Percentiles rank a stretch among this genome's conserved stretches.
These are phyloP conservation scores for Tolypocladium ophioglossoides DNA, from an alignment of 2,329 filamentous ascomycete genomes.

Conservation along the genomic window DNA sequence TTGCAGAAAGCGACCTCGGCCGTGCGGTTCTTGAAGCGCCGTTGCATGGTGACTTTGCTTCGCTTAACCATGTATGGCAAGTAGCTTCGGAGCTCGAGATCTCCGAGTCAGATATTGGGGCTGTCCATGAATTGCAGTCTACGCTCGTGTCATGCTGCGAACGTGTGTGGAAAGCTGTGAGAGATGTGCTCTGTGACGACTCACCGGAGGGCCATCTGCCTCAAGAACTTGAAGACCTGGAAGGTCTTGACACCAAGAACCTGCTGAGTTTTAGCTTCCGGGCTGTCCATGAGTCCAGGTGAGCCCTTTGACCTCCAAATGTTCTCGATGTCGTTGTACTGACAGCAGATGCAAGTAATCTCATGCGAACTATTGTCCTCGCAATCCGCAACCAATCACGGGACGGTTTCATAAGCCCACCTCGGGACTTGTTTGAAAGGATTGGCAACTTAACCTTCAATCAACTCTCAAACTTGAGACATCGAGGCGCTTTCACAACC, in stretches of 20 bases:
- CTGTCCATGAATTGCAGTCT: conserved; percentile 32
- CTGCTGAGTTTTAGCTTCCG: conserved; percentile 91
- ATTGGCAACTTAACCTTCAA: conserved; percentile 69
- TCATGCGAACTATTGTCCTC: conserved; percentile 53
- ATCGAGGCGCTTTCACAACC: conserved; percentile 87
- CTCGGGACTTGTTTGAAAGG: conserved; percentile 44
- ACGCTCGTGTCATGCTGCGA: conserved; percentile 51
- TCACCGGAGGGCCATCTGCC: conserved; percentile 84
- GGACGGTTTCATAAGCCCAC: conserved; percentile 34
- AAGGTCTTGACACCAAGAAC: conserved; percentile 73
- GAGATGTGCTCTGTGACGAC: conserved; percentile 76
- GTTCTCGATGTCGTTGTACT: neutral
- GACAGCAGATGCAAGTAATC: conserved; percentile 39
- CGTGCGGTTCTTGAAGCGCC: conserved; percentile 56
- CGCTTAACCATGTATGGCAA: conserved; percentile 48
- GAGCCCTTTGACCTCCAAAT: conserved; percentile 9
- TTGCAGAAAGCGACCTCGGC: conserved; percentile 55
- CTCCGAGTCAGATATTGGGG: conserved; percentile 21
- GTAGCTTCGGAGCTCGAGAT: conserved; percentile 33
- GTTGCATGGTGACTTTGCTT: conserved; percentile 60
- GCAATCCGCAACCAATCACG: conserved; percentile 38
- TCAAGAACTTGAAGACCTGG: conserved; percentile 61
- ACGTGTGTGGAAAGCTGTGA: conserved; percentile 68
- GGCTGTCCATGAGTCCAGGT: conserved; percentile 90
- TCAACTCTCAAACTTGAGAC: conserved; percentile 72